A percentile compares a stretch with the other conserved stretches of the same genome.
Conservation (phyloP, 805 yeast species). For the Suhomyces tanzawaensis region DNA sequence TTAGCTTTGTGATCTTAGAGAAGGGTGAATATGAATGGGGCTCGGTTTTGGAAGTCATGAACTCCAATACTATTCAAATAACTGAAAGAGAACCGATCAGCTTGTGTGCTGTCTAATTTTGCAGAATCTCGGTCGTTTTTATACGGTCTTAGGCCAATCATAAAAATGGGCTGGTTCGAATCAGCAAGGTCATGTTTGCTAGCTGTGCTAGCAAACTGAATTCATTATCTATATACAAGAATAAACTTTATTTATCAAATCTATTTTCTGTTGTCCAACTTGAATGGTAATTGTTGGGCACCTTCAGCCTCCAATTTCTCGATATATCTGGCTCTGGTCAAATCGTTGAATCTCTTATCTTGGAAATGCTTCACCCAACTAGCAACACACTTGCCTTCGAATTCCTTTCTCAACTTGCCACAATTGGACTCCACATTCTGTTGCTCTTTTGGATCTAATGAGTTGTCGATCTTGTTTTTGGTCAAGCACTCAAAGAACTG, state of each 20-base stretch:
- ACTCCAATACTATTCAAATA: constrained; percentile 16
- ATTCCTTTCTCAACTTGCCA: constrained; percentile 51
- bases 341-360: constrained; percentile 79
- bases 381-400: constrained; percentile 73
- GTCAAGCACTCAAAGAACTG: constrained; percentile 72
- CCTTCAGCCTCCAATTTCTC: constrained; percentile 71
- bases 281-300: constrained; percentile 36
- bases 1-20: constrained; percentile 66
- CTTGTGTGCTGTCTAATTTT: constrained; percentile 27
- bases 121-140: too few relatives aligned
- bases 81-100: constrained; percentile 34
- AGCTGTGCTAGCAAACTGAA: background rate
- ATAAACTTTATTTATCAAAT: background rate
- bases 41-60: constrained; percentile 27
- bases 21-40: constrained; percentile 86
- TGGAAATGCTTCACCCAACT: constrained; percentile 90
- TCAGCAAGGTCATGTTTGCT: background rate
- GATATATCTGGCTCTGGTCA: constrained; percentile 64
- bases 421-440: constrained; percentile 55
- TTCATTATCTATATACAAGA: constrained; percentile 5
- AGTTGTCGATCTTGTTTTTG: constrained; percentile 62
- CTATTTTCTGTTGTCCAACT: constrained; percentile 23
- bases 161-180: too few relatives aligned
- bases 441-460: constrained; percentile 54
- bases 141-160: too few relatives aligned